These are phyloP conservation scores for Cladophialophora immunda DNA, from an alignment of 2,329 filamentous ascomycete genomes.

Conservation along the genomic window DNA sequence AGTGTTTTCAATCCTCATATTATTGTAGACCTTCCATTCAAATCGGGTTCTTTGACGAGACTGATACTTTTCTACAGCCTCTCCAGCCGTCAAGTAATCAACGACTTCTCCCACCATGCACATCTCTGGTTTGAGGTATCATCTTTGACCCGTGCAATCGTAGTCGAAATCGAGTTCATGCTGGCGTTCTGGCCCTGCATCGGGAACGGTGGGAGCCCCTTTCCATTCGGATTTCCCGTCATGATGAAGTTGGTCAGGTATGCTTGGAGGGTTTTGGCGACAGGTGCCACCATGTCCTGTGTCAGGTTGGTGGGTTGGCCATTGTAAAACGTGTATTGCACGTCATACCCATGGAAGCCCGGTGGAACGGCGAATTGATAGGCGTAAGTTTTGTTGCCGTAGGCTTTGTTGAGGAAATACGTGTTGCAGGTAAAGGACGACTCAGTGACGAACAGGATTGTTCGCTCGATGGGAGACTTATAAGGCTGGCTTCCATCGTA, in stretches of 20 bases:
- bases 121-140: slow-evolving; percentile 43
- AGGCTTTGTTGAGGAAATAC: slow-evolving; percentile 61
- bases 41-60: background rate
- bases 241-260: slow-evolving; percentile 50
- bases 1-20: background rate
- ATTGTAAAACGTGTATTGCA: slow-evolving; percentile 63
- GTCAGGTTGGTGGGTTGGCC: slow-evolving; percentile 48
- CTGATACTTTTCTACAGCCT: background rate
- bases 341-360: slow-evolving; percentile 62
- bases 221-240: slow-evolving; percentile 48
- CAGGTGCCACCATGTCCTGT: slow-evolving; percentile 44
- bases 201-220: slow-evolving; percentile 53
- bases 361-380: slow-evolving; percentile 65
- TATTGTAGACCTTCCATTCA: background rate
- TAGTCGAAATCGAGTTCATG: slow-evolving; percentile 55
- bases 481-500: slow-evolving; percentile 60
- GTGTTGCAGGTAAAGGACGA: slow-evolving; percentile 62
- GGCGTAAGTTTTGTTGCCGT: slow-evolving; percentile 59
- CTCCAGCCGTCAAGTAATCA: slow-evolving; percentile 41
- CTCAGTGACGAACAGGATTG: slow-evolving; percentile 54
- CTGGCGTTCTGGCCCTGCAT: slow-evolving; percentile 56
- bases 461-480: slow-evolving; percentile 54
- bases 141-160: slow-evolving; percentile 56
- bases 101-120: slow-evolving; percentile 62
- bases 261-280: slow-evolving; percentile 49